Evolutionary conservation across 2,329 filamentous ascomycete species (phyloP), one percentile per base, ranked within the genome.

Genomic region (Claviceps sp.): DNA sequence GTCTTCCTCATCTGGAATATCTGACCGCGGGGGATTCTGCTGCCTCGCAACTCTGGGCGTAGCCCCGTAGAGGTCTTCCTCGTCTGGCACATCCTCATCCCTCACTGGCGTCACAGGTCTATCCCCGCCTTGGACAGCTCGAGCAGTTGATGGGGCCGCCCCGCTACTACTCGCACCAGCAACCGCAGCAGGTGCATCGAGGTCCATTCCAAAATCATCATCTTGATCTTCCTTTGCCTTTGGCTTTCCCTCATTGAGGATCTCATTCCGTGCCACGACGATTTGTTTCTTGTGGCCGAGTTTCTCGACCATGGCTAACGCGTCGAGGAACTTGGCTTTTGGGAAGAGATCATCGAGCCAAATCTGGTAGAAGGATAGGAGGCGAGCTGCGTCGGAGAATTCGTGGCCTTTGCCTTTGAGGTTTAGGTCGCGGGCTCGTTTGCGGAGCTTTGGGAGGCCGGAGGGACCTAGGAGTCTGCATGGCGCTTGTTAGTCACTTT

Each of bases 271-370:
- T 69, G 84, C 85, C 37, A 80, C 77, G 57, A 86, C 79, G 64
- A 97, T 77, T 14, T 76, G 74, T 63, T 86, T 90, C 60, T 85
- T 88, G 67, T 96, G 93, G 1, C 93, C 93, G 0, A 88, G 75
- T 68, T 95, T 96, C 66, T 98, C 93, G 2, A 97, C 87, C 73
- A 97, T 95, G 41, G 77, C 72, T 6, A 97, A 72, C 2, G 86
- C 93, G 62, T 98, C 93, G 47, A 86, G 78, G 62, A 98, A 98
- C 62, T 89, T 91, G 5, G 91, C 93, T 62, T 94, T 89, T 13
- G 93, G 93, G 62, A 90, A 98, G 13, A 98, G 74, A 62, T 96
- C 89, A 67, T 98, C 91, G 2, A 98, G 84, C 93, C 93, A 98
- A 52, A 95, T 69, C 65, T 97, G 93, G 64, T 97, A 98, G 64